phyloP scores from a whole-genome alignment of 2,329 filamentous ascomycete species.

The Trichophyton schoenleinii region DNA sequence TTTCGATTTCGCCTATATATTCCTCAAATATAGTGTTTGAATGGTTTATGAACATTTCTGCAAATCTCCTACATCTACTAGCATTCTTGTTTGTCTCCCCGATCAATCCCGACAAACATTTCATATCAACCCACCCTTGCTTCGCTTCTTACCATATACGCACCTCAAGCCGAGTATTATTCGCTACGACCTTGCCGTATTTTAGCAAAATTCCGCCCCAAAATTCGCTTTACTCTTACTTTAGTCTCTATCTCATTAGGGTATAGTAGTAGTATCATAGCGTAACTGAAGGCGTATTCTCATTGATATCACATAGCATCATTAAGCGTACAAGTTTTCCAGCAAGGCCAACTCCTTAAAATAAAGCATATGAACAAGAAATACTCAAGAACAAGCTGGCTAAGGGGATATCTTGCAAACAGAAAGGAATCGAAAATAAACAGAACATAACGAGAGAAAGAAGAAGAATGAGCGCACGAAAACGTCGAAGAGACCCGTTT shows the following conservation, averaged over 20 bases:
- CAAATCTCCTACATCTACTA: not conserved
- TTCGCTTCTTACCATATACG: not conserved
- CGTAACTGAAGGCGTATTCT: not conserved
- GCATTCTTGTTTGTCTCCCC: not conserved
- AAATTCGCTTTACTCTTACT: not conserved
- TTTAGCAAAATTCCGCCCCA: not conserved
- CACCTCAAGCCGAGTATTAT: not conserved
- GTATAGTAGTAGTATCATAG: not conserved
- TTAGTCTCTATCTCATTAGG: not conserved
- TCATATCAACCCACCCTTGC: not conserved
- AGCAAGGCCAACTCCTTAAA: not conserved
- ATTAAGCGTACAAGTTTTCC: not conserved
- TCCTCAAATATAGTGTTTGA: not conserved
- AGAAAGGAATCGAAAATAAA: slow-evolving; percentile 10
- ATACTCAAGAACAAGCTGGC: not conserved
- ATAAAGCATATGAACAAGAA: not conserved
- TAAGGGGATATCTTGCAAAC: slow-evolving; percentile 10
- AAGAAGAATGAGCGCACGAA: not conserved
- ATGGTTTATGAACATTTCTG: not conserved
- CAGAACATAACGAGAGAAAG: not conserved
- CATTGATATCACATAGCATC: not conserved
- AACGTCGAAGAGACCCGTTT: slow-evolving; percentile 6
- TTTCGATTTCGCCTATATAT: not conserved
- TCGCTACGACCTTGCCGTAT: not conserved
- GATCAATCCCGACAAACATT: not conserved